phyloP scores from a whole-genome alignment of 495 filamentous ascomycete genomes.

The Aspergillus saccharolyticus region DNA sequence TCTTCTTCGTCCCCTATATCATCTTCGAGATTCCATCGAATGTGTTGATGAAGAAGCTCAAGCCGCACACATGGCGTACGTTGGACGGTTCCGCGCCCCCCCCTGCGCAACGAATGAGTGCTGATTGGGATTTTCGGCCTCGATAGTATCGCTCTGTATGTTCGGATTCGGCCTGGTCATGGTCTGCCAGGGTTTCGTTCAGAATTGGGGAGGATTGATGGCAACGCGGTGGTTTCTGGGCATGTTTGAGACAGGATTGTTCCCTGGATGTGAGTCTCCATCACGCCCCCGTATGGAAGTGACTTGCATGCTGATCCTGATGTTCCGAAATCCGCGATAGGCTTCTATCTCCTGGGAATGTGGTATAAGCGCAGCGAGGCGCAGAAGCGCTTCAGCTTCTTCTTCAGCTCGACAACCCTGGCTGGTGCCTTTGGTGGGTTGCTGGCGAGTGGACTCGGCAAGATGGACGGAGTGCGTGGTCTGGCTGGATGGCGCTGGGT shows the following conservation, averaged over 20 bases:
- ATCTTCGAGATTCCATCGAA: constrained; percentile 61
- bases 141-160: constrained; percentile 63
- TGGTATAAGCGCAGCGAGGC: constrained; percentile 86
- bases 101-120: constrained; percentile 16
- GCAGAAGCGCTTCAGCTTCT: constrained; percentile 81
- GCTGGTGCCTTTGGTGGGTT: constrained; percentile 88
- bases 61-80: constrained; percentile 52
- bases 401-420: constrained; percentile 73
- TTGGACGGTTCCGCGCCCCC: constrained; percentile 48
- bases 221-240: constrained; percentile 77
- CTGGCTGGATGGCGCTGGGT: constrained; percentile 86
- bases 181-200: constrained; percentile 66
- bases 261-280: constrained; percentile 59
- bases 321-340: constrained; percentile 24
- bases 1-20: constrained; percentile 62
- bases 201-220: constrained; percentile 66
- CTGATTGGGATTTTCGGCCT: not conserved
- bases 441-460: constrained; percentile 74
- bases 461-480: constrained; percentile 58
- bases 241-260: constrained; percentile 70
- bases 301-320: not conserved
- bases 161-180: constrained; percentile 71
- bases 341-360: constrained; percentile 64
- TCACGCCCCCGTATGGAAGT: too few relatives aligned
- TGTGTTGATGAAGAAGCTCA: constrained; percentile 57